A percentile compares a stretch with the other conserved stretches of the same genome.
Conservation (phyloP, 306 rosid genomes). For the Medicago arabica region DNA sequence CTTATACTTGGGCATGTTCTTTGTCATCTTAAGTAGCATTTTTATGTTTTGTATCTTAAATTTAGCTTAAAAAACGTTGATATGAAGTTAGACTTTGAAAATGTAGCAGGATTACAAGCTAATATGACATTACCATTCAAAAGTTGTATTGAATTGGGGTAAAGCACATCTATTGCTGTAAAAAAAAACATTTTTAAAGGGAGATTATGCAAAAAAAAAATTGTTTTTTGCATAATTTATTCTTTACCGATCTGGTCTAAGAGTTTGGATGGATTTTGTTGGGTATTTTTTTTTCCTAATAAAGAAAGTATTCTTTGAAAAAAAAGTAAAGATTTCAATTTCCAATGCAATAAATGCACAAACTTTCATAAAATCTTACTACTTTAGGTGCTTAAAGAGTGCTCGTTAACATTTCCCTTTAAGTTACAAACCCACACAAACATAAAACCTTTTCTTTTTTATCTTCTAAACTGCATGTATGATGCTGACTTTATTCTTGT, state of each 20-base stretch:
- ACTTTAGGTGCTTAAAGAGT: no score
- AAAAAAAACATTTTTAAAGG: constrained; percentile 13
- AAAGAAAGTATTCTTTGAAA: no score
- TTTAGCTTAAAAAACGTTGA: background rate
- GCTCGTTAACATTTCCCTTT: no score
- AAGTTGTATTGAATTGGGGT: constrained; percentile 1
- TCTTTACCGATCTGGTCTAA: constrained; percentile 26
- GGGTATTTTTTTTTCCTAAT: no score
- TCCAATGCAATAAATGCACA: no score
- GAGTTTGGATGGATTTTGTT: constrained; percentile 20
- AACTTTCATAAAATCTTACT: no score
- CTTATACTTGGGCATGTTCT: no score
- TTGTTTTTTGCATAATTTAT: constrained; percentile 8
- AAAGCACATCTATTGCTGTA: constrained; percentile 10
- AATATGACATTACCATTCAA: constrained; percentile 15
- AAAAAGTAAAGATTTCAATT: no score
- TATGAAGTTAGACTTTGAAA: constrained; percentile 1
- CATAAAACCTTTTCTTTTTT: constrained; percentile 9
- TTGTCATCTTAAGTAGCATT: no score
- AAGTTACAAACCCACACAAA: background rate
- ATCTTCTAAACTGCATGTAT: constrained; percentile 19
- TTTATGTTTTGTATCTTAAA: background rate
- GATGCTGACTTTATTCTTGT: constrained; percentile 24
- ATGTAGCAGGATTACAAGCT: constrained; percentile 8
- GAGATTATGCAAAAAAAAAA: constrained; percentile 22